These are phyloP conservation scores for Ganoderma boninense DNA, from an alignment of 1,284 basidiomycete genomes.

Conservation along the genomic window DNA sequence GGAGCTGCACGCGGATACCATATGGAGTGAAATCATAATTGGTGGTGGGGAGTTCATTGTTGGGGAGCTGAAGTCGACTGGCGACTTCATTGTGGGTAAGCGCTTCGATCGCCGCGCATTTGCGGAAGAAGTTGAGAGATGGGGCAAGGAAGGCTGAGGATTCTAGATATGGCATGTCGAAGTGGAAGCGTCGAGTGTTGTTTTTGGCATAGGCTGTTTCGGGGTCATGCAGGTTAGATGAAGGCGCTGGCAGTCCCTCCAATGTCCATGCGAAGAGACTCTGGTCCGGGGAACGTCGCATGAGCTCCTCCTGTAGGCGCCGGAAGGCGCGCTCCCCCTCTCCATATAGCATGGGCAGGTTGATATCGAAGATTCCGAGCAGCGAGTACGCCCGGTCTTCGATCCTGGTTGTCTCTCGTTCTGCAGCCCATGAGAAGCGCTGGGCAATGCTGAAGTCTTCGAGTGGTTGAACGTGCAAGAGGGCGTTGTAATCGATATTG, in stretches of 20 bases:
- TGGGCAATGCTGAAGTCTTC: not conserved
- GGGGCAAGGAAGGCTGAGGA: not conserved
- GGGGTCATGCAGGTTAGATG: not conserved
- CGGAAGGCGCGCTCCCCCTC: not conserved
- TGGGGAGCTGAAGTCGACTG: not conserved
- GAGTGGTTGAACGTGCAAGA: not conserved
- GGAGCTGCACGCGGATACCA: not conserved
- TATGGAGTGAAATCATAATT: not conserved
- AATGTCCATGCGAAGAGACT: not conserved
- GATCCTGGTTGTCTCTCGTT: not conserved
- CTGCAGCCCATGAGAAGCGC: not conserved
- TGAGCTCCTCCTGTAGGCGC: not conserved
- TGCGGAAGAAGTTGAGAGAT: not conserved
- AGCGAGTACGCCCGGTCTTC: conserved; percentile 3
- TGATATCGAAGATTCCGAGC: not conserved
- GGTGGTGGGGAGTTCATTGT: not conserved
- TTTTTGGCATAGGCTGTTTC: too few relatives aligned
- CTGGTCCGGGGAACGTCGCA: not conserved
- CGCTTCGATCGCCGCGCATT: not conserved
- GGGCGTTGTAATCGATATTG: not conserved
- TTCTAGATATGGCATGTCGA: too few relatives aligned
- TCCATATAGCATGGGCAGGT: not conserved
- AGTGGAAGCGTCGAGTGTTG: too few relatives aligned
- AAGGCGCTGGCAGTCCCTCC: not conserved
- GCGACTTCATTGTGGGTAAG: not conserved